Conservation (phyloP, 768 basidiomycete species). For the Suillus plorans region DNA sequence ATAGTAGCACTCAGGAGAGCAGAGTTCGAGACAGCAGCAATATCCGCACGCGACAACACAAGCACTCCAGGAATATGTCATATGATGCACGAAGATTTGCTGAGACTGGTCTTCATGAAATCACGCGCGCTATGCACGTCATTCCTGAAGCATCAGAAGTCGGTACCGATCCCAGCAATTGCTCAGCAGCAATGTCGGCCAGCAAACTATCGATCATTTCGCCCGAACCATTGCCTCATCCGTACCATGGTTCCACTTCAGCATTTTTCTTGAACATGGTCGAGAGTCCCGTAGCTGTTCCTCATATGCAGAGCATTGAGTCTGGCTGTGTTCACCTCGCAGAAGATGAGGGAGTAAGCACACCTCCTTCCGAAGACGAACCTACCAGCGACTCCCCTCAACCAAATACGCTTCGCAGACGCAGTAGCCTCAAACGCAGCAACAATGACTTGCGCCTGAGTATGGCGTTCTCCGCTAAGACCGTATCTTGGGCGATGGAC, state of each 20-base stretch:
- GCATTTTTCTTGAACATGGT: constrained; percentile 30
- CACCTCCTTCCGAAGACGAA: constrained; percentile 35
- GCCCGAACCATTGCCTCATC: constrained; percentile 46
- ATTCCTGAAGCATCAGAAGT: constrained; percentile 29
- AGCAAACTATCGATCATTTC: constrained; percentile 33
- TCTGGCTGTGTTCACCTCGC: constrained; percentile 14
- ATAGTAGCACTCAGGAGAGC: constrained; percentile 16
- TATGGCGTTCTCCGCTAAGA: constrained; percentile 53
- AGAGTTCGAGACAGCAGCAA: constrained; percentile 8
- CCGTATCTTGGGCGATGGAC: constrained; percentile 76
- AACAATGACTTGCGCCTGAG: constrained; percentile 47
- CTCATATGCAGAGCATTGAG: constrained; percentile 10
- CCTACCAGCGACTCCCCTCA: constrained; percentile 28
- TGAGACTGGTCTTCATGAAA: constrained; percentile 20
- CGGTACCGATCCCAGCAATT: constrained; percentile 14
- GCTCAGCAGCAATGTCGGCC: constrained; percentile 15
- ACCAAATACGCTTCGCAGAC: constrained; percentile 42
- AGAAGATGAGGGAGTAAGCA: constrained; percentile 22
- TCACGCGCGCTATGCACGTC: constrained; percentile 27
- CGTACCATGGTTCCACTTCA: constrained; percentile 40
- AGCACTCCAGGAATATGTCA: constrained; percentile 15
- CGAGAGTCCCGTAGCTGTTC: constrained; percentile 31
- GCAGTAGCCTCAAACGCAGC: constrained; percentile 65
- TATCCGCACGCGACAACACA: constrained; percentile 14
- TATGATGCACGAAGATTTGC: constrained; percentile 18